Percentiles rank a stretch among this genome's conserved stretches.
phyloP scores from a whole-genome alignment of 305 asterid genomes.

The Solanum hybrid region DNA sequence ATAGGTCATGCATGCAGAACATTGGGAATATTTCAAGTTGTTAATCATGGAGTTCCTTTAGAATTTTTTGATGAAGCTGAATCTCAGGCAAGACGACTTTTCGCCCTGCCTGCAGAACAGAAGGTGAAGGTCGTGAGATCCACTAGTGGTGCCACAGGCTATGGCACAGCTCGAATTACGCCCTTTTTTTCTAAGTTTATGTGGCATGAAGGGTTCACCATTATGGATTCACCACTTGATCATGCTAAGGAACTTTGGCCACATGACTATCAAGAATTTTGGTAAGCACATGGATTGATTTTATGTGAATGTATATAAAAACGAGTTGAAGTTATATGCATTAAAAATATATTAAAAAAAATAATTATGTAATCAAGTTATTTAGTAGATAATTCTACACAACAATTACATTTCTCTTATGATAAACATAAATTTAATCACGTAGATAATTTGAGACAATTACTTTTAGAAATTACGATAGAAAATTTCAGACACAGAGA shows the following conservation, averaged over 20 bases:
- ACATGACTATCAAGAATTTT: background rate
- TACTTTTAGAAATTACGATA: background rate
- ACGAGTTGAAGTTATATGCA: too few species aligned
- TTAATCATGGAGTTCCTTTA: constrained; percentile 41
- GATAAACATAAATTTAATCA: background rate
- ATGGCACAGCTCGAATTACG: background rate
- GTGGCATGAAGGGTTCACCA: background rate
- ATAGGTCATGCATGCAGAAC: constrained; percentile 42
- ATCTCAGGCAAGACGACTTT: constrained; percentile 34
- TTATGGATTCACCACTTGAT: background rate
- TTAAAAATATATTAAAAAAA: too few species aligned
- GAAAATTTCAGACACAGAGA: background rate
- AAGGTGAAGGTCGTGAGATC: constrained; percentile 8
- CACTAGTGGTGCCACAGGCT: constrained; percentile 54
- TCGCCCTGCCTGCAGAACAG: constrained; percentile 34
- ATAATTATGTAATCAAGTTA: too few species aligned
- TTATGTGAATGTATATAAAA: background rate
- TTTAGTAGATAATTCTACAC: too few species aligned
- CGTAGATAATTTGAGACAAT: background rate
- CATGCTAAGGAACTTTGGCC: background rate
- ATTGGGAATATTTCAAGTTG: constrained; percentile 61
- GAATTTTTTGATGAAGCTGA: constrained; percentile 37
- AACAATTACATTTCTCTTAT: too few species aligned
- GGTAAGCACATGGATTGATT: constrained; percentile 14
- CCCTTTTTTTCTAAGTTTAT: background rate